A percentile compares a stretch with the other conserved stretches of the same genome.
These are phyloP conservation scores for Beta lomatogona DNA, from an alignment of 179 eudicot species.

Conservation along the genomic window DNA sequence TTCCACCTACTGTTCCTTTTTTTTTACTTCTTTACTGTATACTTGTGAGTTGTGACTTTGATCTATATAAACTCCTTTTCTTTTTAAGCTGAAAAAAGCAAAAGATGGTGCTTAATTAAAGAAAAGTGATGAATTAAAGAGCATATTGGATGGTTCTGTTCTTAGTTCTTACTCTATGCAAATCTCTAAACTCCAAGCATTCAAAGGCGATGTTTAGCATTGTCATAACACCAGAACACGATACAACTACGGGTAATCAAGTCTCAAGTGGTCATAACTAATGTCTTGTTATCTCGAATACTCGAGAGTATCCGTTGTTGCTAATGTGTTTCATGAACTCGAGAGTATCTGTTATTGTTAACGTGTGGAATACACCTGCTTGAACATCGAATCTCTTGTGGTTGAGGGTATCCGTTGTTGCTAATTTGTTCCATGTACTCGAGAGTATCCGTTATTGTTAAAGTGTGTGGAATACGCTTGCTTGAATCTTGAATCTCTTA, in stretches of 20 bases:
- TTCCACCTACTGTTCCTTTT: not conserved
- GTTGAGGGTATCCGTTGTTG: too few species aligned
- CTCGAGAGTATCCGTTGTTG: too few species aligned
- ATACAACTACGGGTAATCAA: not conserved
- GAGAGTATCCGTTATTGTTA: not conserved
- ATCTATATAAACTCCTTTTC: conserved; percentile 10
- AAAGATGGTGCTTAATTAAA: not conserved
- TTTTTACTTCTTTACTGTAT: conserved; percentile 6
- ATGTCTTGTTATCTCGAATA: too few species aligned
- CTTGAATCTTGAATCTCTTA: not conserved
- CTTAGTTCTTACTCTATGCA: not conserved
- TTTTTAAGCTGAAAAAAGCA: not conserved
- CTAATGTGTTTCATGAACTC: too few species aligned
- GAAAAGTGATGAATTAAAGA: not conserved
- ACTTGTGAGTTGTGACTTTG: conserved; percentile 10
- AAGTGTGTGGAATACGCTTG: not conserved
- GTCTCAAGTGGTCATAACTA: too few species aligned
- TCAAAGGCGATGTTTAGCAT: too few species aligned
- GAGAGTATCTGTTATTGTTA: too few species aligned
- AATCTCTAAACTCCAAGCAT: not conserved
- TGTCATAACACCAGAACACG: too few species aligned
- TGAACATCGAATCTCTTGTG: not conserved
- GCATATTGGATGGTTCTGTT: not conserved
- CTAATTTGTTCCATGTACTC: not conserved
- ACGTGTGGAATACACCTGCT: not conserved